Percentiles rank a stretch among this genome's conserved stretches.
Conservation (phyloP, 108 stramenopile species). For the Cyclostephanos invisitatus region DNA sequence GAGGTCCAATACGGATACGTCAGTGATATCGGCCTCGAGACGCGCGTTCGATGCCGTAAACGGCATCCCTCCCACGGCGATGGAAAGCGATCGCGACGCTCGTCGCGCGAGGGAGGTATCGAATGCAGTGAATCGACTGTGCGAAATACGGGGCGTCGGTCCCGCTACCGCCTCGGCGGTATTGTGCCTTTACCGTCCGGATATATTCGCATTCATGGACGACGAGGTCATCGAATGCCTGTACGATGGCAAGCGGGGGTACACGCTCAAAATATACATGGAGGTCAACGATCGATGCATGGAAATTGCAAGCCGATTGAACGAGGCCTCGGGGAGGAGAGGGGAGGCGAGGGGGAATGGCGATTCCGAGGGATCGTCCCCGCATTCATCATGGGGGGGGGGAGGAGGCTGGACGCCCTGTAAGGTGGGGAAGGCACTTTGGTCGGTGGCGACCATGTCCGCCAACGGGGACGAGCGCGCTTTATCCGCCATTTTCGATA, state of each 20-base stretch:
- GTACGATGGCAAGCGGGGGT: conserved; percentile 63
- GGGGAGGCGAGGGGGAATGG: neutral
- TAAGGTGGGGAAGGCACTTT: conserved; percentile 63
- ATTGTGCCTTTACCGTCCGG: conserved; percentile 53
- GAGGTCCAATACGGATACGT: conserved; percentile 48
- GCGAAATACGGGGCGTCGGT: conserved; percentile 65
- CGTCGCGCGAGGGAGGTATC: no score
- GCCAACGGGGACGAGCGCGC: conserved; percentile 28
- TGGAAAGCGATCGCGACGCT: no score
- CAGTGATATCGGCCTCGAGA: conserved; percentile 34
- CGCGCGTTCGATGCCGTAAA: conserved; percentile 42
- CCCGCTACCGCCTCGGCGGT: conserved; percentile 76
- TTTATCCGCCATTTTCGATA: conserved; percentile 6
- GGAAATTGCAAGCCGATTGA: conserved; percentile 46
- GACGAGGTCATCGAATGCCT: conserved; percentile 84
- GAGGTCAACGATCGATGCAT: conserved; percentile 51
- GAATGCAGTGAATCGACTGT: conserved; percentile 38
- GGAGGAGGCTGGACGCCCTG: conserved; percentile 53
- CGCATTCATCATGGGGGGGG: conserved; percentile 1
- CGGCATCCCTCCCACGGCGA: conserved; percentile 1
- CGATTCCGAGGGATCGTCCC: neutral
- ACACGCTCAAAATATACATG: conserved; percentile 62
- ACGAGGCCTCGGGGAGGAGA: conserved; percentile 1
- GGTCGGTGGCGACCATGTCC: conserved; percentile 67
- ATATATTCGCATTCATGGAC: conserved; percentile 80